Evolutionary conservation across 257 asterid genomes (phyloP).

Genomic region (Scutellaria galericulata): DNA sequence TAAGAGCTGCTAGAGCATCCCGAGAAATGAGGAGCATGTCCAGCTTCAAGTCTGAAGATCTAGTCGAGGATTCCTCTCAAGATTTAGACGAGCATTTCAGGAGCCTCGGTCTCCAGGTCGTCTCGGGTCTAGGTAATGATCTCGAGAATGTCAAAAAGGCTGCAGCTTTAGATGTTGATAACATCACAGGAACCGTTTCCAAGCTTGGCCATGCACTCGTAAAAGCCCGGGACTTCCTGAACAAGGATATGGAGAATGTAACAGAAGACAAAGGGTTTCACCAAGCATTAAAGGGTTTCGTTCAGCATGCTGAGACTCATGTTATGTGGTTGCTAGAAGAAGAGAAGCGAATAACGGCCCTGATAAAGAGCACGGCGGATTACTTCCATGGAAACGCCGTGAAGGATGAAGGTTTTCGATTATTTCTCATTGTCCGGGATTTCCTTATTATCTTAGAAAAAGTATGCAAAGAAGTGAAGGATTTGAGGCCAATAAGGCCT

Average conservation of each 20-base stretch:
- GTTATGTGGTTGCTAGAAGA: constrained; percentile 56
- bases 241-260: constrained; percentile 40
- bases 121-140: constrained; percentile 55
- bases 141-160: constrained; percentile 63
- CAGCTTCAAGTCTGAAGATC: constrained; percentile 56
- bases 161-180: constrained; percentile 62
- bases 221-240: constrained; percentile 45
- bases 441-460: constrained; percentile 64
- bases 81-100: constrained; percentile 56
- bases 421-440: constrained; percentile 62
- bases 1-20: constrained; percentile 56
- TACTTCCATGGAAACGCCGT: constrained; percentile 72
- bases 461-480: constrained; percentile 65
- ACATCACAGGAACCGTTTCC: constrained; percentile 49
- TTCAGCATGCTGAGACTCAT: constrained; percentile 48
- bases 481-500: constrained; percentile 35
- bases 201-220: constrained; percentile 50
- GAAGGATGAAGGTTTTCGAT: constrained; percentile 63
- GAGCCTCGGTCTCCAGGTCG: constrained; percentile 65
- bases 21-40: constrained; percentile 61
- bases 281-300: constrained; percentile 47
- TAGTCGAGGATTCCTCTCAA: constrained; percentile 28
- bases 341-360: constrained; percentile 53
- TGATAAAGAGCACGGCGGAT: constrained; percentile 67
- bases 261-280: constrained; percentile 52